phyloP scores from a whole-genome alignment of 495 filamentous ascomycete species.

The Tuber melanosporum region DNA sequence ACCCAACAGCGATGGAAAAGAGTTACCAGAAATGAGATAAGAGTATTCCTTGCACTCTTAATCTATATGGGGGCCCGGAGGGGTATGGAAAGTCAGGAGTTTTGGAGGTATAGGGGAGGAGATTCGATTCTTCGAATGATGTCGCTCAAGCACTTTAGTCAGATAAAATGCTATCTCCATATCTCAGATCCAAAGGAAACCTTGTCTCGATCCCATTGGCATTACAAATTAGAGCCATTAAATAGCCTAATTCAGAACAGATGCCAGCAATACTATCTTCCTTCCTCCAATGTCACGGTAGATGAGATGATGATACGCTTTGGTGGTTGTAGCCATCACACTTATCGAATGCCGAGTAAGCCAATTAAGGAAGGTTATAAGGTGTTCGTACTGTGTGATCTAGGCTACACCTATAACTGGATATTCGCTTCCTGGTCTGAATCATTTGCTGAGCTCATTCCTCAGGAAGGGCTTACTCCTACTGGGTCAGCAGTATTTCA shows the following conservation, averaged over 20 bases:
- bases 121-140: not conserved
- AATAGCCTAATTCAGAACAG: too few relatives aligned
- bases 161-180: constrained; percentile 19
- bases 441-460: too few relatives aligned
- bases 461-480: too few relatives aligned
- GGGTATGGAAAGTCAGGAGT: not conserved
- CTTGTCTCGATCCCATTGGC: not conserved
- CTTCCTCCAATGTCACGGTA: constrained; percentile 7
- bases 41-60: not conserved
- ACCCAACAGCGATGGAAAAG: not conserved
- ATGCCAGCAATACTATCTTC: not conserved
- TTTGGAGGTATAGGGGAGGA: not conserved
- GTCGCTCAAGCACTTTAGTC: constrained; percentile 7
- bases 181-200: not conserved
- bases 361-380: constrained; percentile 20
- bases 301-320: constrained; percentile 17
- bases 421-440: too few relatives aligned
- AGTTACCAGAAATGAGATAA: not conserved
- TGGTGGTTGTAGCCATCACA: not conserved
- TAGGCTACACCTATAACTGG: too few relatives aligned
- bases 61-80: not conserved
- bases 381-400: not conserved
- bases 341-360: constrained; percentile 18
- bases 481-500: too few relatives aligned
- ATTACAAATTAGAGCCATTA: too few relatives aligned